A percentile compares a stretch with the other conserved stretches of the same genome.
phyloP scores from a whole-genome alignment of 768 basidiomycete species.

The Pulveroboletus sp. region DNA sequence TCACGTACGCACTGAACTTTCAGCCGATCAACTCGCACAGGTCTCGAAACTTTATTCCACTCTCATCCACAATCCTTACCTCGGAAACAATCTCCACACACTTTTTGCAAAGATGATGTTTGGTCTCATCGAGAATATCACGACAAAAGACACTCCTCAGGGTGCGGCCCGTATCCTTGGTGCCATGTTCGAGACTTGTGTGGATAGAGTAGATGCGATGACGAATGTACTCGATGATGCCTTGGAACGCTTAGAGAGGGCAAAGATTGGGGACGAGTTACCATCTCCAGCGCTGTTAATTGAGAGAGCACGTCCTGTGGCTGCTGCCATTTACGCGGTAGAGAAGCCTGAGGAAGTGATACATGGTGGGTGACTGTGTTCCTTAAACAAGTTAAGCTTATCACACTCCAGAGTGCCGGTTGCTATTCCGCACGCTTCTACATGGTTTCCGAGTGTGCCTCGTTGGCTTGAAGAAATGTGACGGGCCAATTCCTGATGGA shows the following conservation, averaged over 20 bases:
- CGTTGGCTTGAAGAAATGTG: slow-evolving; percentile 69
- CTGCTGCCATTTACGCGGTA: slow-evolving; percentile 66
- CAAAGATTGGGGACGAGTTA: slow-evolving; percentile 36
- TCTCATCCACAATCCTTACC: slow-evolving; percentile 83
- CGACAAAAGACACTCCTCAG: slow-evolving; percentile 65
- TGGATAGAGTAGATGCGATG: slow-evolving; percentile 82
- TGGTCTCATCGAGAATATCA: slow-evolving; percentile 78
- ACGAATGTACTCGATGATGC: slow-evolving; percentile 51
- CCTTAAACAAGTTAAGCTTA: slow-evolving; percentile 4
- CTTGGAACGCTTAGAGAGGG: slow-evolving; percentile 44
- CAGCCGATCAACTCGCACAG: slow-evolving; percentile 65
- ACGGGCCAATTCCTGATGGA: slow-evolving; percentile 76
- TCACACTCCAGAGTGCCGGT: slow-evolving; percentile 61
- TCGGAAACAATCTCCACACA: slow-evolving; percentile 77
- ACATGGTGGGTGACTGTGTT: slow-evolving; percentile 49
- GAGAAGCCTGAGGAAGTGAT: slow-evolving; percentile 82
- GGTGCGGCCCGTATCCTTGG: slow-evolving; percentile 66
- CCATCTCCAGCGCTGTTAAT: slow-evolving; percentile 59
- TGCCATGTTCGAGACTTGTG: slow-evolving; percentile 74
- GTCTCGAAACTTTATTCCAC: slow-evolving; percentile 83
- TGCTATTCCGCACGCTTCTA: slow-evolving; percentile 81
- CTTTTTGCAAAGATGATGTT: slow-evolving; percentile 92
- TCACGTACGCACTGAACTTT: slow-evolving; percentile 80
- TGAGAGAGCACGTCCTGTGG: slow-evolving; percentile 82
- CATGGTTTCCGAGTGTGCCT: slow-evolving; percentile 85